Evolutionary conservation across 75 land plant genomes (phyloP), one percentile per base, ranked within the genome.

Genomic region (Pseudotsuga menziesii): DNA sequence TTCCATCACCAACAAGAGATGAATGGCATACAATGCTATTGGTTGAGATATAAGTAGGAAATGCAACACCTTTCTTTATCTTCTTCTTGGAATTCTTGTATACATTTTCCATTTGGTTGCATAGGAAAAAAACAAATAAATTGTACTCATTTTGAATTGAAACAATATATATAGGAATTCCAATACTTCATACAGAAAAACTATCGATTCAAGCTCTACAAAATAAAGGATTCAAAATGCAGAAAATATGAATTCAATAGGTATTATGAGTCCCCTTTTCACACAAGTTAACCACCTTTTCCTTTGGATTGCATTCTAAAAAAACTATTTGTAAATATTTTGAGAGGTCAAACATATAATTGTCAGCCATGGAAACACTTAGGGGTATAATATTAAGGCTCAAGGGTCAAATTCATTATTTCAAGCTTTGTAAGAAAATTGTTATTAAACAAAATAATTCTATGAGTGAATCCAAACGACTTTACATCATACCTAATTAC

Each of bases 41-140:
- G 3, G 94, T 86, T 6, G 99, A 96, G 22, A 96, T 79, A 76
- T 97, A 94, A 2, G 99, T 93, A 1, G 97, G 99, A 79, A 96
- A 96, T 0, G 99, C 97, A 75, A 96, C 84, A 13, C 99, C 97
- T 60, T 91, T 94, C 22, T 96, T 97, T 48, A 96, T 94, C 83
- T 94, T 96, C 87, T 88, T 90, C 84, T 96, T 96, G 22, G 89
- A 85, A 63, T 89, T 94, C 86, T 96, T 96, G 84, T 89, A 94
- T 82, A 90, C 84, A 59, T 83, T 90, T 44, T 89, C 91, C 52
- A 93, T 86, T 92, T 90, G 90, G 67, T 97, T 96, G 79, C 25
- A 35, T 8, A 74, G n/a, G 7, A 22, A 25, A 5, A 69, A 62
- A 76, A 26, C n/a, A n/a, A n/a, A n/a, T n/a, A n/a, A n/a, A n/a